Conservation (phyloP, 2,329 filamentous ascomycete species). For the Exophiala viscosa region DNA sequence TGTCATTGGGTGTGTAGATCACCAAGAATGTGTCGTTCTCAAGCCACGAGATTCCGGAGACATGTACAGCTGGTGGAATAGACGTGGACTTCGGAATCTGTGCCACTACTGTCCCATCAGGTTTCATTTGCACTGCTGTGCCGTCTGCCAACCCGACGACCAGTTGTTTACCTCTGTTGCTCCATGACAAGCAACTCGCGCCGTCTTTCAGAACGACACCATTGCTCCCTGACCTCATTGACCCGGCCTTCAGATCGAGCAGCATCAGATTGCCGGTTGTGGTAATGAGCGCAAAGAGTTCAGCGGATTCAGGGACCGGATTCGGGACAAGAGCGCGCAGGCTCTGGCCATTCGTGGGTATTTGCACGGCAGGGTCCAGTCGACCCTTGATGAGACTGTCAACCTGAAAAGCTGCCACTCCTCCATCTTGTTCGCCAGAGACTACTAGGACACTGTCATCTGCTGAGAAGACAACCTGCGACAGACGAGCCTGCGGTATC, state of each 20-base stretch:
- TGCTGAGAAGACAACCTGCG: constrained; percentile 86
- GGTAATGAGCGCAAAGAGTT: constrained; percentile 77
- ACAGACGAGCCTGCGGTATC: constrained; percentile 71
- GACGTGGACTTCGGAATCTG: constrained; percentile 73
- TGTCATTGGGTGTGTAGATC: constrained; percentile 65
- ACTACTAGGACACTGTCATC: constrained; percentile 81
- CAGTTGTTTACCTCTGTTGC: constrained; percentile 85
- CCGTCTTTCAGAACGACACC: constrained; percentile 67
- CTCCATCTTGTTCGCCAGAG: constrained; percentile 75
- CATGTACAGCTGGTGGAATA: constrained; percentile 62
- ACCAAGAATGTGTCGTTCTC: constrained; percentile 81
- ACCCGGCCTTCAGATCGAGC: constrained; percentile 69
- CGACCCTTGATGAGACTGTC: constrained; percentile 63
- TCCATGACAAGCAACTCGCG: constrained; percentile 87
- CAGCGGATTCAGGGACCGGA: constrained; percentile 56
- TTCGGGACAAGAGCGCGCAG: constrained; percentile 71
- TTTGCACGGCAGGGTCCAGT: constrained; percentile 66
- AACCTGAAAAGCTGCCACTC: constrained; percentile 78
- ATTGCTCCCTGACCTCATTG: constrained; percentile 55
- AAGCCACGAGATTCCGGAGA: constrained; percentile 81
- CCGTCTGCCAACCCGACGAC: constrained; percentile 82
- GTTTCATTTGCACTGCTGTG: constrained; percentile 76
- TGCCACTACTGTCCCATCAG: constrained; percentile 71
- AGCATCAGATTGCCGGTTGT: constrained; percentile 76
- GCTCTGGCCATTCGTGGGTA: constrained; percentile 70